Base-by-base conservation (phyloP, 352 stramenopile species). In the Phytophthora fragariae region DNA sequence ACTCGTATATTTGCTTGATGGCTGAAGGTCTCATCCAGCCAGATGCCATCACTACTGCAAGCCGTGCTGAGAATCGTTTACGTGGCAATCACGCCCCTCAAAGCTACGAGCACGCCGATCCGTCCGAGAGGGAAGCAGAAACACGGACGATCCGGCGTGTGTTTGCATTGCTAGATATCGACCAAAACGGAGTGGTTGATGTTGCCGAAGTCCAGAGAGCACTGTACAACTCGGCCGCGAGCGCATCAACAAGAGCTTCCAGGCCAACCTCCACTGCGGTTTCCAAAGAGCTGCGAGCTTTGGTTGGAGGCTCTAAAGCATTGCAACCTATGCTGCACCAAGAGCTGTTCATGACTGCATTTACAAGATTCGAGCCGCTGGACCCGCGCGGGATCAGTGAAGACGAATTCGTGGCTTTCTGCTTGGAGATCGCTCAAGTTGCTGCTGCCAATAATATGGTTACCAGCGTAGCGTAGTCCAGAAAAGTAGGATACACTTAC, bases 341-440 rank as follows among this genome's bases (percentile, higher is more conserved):
- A 31, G 39, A 83, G 53, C 68, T 83, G 33, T 93, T 94, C 56
- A 80, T 91, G 57, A 76, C 85, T 19, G 87, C 87, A 44, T 93
- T 94, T 53, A 72, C 62, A 1, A 79, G 77, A 33, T 90, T 92
- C 49, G 84, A 92, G 66, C 80, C 87, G 3, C 53, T 82, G 27
- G 83, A 92, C 49, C 76, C 75, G 11, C 79, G 79, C 6, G 87
- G 87, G 1, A 94, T 94, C 57, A 83, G 65, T 5, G 77, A 88
- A 24, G 81, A 92, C 49, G 87, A 94, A 19, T 94, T 94, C 71
- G 82, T 94, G 12, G 76, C 74, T 31, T 93, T 94, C 33, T 94
- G 87, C 50, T 72, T 92, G 2, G 87, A 94, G 59, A 90, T 87
- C 27, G 87, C 85, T 2, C 63, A 76, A 5, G 67, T 81, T 27